A percentile compares a stretch with the other conserved stretches of the same genome.
phyloP scores from a whole-genome alignment of 139 green algal species.

The Ettlia oleoabundans region DNA sequence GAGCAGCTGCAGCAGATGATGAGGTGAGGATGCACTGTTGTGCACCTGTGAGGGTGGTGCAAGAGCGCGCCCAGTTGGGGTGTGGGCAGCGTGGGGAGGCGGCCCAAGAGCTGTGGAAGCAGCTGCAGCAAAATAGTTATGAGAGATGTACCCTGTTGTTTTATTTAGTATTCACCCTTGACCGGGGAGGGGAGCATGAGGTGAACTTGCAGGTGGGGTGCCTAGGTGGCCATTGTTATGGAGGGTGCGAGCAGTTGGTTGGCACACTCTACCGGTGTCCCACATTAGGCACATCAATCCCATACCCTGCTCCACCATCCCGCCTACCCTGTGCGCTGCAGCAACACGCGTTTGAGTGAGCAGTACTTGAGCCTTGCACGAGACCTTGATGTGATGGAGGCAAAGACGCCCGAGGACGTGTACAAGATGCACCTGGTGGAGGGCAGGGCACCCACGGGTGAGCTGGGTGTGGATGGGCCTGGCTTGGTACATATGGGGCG shows the following conservation, averaged over 20 bases:
- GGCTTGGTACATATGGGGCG: too few species aligned
- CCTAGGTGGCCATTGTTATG: too few species aligned
- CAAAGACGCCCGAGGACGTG: conserved; percentile 92
- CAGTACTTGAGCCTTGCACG: conserved; percentile 92
- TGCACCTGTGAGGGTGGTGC: neutral
- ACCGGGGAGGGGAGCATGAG: too few species aligned
- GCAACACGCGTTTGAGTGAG: conserved; percentile 86
- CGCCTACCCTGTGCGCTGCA: conserved; percentile 3
- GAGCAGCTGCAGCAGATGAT: conserved; percentile 53
- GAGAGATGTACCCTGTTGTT: too few species aligned
- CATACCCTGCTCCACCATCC: neutral
- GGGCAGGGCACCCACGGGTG: conserved; percentile 59
- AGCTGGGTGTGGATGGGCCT: neutral
- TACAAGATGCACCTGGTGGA: conserved; percentile 98
- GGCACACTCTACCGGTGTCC: neutral
- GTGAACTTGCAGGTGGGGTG: too few species aligned
- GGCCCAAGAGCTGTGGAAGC: too few species aligned
- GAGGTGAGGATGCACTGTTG: neutral
- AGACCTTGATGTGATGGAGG: conserved; percentile 98
- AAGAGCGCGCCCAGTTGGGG: too few species aligned
- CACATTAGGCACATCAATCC: neutral
- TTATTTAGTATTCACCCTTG: too few species aligned
- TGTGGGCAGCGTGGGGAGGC: too few species aligned
- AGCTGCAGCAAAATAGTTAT: too few species aligned
- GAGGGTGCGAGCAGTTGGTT: too few species aligned